Evolutionary conservation across 2,329 filamentous ascomycete genomes (phyloP), one percentile per base, ranked within the genome.

Genomic region (Apiospora aurea): DNA sequence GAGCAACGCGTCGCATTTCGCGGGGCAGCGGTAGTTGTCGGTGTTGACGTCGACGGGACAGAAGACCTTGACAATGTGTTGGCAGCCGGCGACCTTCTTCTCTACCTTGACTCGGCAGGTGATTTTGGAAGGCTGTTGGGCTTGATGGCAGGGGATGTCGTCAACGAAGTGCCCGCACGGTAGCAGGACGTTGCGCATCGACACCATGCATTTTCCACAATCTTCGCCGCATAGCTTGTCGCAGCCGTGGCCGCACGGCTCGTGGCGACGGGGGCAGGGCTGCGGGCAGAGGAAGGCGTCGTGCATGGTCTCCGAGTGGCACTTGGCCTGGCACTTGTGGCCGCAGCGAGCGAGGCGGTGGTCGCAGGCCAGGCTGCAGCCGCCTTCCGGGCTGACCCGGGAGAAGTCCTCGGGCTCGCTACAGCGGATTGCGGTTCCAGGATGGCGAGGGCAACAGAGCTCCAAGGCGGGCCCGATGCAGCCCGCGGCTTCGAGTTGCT

Each of bases 371-470:
- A 85, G 77, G 53, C 78, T 77, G 74, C 91, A 93, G 0, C 91
- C 91, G 53, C 90, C 90, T 77, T 93, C 91, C 0, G 91, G 91
- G 0, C 87, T 83, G 8, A 87, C 79, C 8, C 80, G 79, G 0
- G 82, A 72, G 75, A 93, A 93, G 73, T 93, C 85, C 1, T 91
- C 87, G 0, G 90, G 87, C 1, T 81, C 74, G 0, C 84, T 84
- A 2, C 90, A 88, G 1, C 76, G 24, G 16, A 93, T 87, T 0
- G 79, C 75, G 0, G 81, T 87, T 0, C 89, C 82, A 0, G 83
- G 84, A 76, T 94, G 92, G 0, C 91, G 87, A 3, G 89, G 86
- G 72, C 92, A 94, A 69, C 84, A 83, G 0, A 94, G 82, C n/a
- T 86, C 84, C 1, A 94, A 78, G 0, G 75, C 72, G 0, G 76